These are phyloP conservation scores for Baorangia bicolor DNA, from an alignment of 768 basidiomycete genomes.

Conservation along the genomic window DNA sequence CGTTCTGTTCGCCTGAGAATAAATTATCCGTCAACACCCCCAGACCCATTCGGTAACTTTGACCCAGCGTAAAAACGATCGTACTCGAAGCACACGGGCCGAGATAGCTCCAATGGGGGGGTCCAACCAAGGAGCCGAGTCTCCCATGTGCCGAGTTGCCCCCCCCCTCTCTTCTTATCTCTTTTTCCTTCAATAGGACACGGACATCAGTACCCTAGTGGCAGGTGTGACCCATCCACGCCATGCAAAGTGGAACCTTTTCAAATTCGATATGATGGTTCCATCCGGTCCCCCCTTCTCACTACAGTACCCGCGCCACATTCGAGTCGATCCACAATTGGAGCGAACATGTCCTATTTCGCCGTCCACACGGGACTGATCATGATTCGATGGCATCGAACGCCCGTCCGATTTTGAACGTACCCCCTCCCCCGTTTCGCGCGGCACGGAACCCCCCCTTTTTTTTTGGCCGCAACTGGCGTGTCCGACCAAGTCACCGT, in stretches of 20 bases:
- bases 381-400: too few species aligned
- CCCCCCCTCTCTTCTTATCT: not conserved
- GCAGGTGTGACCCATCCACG: too few species aligned
- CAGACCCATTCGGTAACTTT: constrained; percentile 24
- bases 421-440: too few species aligned
- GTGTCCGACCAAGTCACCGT: too few species aligned
- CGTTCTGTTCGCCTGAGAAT: constrained; percentile 5
- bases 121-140: constrained; percentile 14
- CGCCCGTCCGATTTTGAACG: too few species aligned
- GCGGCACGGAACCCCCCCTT: too few species aligned
- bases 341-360: not conserved
- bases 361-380: too few species aligned
- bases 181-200: not conserved
- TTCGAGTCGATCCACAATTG: not conserved
- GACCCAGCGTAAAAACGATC: not conserved
- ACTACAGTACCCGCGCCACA: not conserved
- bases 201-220: not conserved
- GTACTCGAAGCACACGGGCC: not conserved
- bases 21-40: constrained; percentile 1
- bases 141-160: constrained; percentile 1
- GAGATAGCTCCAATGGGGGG: constrained; percentile 5
- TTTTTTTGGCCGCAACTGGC: too few species aligned
- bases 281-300: not conserved
- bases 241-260: constrained; percentile 21
- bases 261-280: constrained; percentile 18